Percentiles rank a stretch among this genome's conserved stretches.
Evolutionary conservation across 1,284 basidiomycete species (phyloP).

Genomic region (Gymnopus androsaceus): DNA sequence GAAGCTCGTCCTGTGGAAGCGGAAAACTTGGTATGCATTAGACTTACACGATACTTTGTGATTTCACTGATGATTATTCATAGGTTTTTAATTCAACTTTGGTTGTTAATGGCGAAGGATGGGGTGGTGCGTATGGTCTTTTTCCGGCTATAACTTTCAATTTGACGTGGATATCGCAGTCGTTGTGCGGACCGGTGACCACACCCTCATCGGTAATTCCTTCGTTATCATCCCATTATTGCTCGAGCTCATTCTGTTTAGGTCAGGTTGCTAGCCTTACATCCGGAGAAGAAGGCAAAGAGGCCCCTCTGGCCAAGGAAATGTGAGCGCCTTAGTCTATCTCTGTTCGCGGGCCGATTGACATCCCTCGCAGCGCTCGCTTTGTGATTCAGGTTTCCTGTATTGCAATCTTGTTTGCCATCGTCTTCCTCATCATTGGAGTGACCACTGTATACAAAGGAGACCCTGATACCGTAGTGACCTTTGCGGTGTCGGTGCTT

Average conservation of each 20-base stretch:
- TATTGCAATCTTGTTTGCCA: slow-evolving; percentile 62
- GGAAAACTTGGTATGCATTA: slow-evolving; percentile 52
- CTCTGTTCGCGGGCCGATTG: slow-evolving; percentile 5
- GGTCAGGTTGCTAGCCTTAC: slow-evolving; percentile 68
- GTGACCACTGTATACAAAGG: slow-evolving; percentile 68
- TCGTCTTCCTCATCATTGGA: slow-evolving; percentile 67
- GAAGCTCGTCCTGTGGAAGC: slow-evolving; percentile 57
- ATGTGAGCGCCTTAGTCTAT: slow-evolving; percentile 45
- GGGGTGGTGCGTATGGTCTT: slow-evolving; percentile 48
- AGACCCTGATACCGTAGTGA: slow-evolving; percentile 59
- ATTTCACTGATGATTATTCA: neutral
- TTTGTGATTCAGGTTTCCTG: slow-evolving; percentile 63
- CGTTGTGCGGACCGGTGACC: slow-evolving; percentile 67
- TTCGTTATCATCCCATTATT: neutral
- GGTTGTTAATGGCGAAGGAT: slow-evolving; percentile 68
- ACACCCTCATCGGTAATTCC: slow-evolving; percentile 59
- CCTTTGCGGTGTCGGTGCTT: slow-evolving; percentile 69
- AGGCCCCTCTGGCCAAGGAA: slow-evolving; percentile 65
- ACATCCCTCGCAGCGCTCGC: slow-evolving; percentile 38
- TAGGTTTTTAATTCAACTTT: slow-evolving; percentile 70
- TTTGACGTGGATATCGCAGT: slow-evolving; percentile 36
- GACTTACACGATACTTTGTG: neutral
- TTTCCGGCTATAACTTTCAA: neutral
- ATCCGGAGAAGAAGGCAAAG: slow-evolving; percentile 61
- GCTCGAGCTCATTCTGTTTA: slow-evolving; percentile 22